Evolutionary conservation across 2,329 filamentous ascomycete species (phyloP).

Genomic region (Paecilomyces variotii): DNA sequence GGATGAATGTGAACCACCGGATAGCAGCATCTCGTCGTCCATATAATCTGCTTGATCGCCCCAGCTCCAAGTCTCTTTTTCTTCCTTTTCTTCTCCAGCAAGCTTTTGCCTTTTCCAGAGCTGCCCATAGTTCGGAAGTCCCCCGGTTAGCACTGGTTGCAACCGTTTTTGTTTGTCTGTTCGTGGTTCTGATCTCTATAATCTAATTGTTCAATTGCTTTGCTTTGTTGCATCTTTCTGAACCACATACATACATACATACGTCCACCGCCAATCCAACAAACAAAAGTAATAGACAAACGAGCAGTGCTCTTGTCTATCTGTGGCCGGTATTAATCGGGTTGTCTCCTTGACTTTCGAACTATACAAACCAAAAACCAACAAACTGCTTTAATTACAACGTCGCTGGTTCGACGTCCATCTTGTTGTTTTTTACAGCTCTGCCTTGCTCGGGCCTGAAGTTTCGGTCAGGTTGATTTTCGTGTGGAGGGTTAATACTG

Average conservation of each 20-base stretch:
- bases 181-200: conserved; percentile 33
- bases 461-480: neutral
- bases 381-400: neutral
- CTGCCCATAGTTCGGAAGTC: conserved; percentile 39
- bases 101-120: conserved; percentile 44
- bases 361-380: conserved; percentile 4
- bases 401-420: conserved; percentile 11
- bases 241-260: conserved; percentile 26
- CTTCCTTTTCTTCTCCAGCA: conserved; percentile 55
- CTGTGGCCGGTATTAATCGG: neutral
- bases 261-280: conserved; percentile 18
- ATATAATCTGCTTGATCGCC: neutral
- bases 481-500: neutral
- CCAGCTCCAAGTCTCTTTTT: conserved; percentile 22
- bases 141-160: conserved; percentile 32
- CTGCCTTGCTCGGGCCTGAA: conserved; percentile 3
- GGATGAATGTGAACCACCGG: neutral
- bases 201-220: conserved; percentile 20
- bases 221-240: conserved; percentile 14
- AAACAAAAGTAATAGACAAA: conserved; percentile 1
- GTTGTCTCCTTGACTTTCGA: neutral
- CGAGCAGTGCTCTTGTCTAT: conserved; percentile 13
- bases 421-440: conserved; percentile 5
- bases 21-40: conserved; percentile 2
- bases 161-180: conserved; percentile 40